Conservation (phyloP, 495 filamentous ascomycete genomes). For the Darksidea phi region DNA sequence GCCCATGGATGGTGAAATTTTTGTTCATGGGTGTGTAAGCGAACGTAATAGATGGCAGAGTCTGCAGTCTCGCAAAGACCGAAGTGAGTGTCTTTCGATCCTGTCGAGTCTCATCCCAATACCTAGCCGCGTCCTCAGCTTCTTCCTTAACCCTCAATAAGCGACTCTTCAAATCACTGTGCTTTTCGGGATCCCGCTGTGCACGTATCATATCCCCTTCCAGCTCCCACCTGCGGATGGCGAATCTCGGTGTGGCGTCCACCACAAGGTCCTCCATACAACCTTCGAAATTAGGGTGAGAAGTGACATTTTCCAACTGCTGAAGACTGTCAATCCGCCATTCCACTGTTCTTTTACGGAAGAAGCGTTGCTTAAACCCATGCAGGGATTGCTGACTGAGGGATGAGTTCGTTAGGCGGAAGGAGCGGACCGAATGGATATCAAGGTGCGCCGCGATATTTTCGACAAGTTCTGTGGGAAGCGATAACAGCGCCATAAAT, state of each 20-base stretch:
- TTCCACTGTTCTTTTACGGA: constrained; percentile 2
- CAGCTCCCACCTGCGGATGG: constrained; percentile 19
- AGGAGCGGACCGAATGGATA: constrained; percentile 8
- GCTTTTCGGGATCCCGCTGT: not conserved
- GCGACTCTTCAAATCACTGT: not conserved
- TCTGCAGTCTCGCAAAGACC: constrained; percentile 8
- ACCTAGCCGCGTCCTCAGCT: not conserved
- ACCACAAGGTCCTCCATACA: constrained; percentile 16
- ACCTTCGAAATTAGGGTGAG: constrained; percentile 1
- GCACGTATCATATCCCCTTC: not conserved
- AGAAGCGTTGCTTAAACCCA: constrained; percentile 20
- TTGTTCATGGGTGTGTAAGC: constrained; percentile 20
- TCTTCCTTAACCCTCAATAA: not conserved
- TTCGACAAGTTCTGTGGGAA: constrained; percentile 23
- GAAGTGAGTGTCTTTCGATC: constrained; percentile 12
- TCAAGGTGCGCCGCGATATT: constrained; percentile 11
- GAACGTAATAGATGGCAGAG: constrained; percentile 14
- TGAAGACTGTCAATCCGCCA: constrained; percentile 11
- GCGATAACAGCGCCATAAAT: constrained; percentile 1
- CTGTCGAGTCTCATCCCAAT: constrained; percentile 22
- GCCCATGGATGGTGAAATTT: constrained; percentile 1
- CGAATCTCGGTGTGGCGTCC: constrained; percentile 23
- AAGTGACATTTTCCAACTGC: not conserved
- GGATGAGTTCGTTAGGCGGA: constrained; percentile 10
- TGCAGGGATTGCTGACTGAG: constrained; percentile 14